Conservation (phyloP, 2,329 filamentous ascomycete species). For the Thelonectria olida region DNA sequence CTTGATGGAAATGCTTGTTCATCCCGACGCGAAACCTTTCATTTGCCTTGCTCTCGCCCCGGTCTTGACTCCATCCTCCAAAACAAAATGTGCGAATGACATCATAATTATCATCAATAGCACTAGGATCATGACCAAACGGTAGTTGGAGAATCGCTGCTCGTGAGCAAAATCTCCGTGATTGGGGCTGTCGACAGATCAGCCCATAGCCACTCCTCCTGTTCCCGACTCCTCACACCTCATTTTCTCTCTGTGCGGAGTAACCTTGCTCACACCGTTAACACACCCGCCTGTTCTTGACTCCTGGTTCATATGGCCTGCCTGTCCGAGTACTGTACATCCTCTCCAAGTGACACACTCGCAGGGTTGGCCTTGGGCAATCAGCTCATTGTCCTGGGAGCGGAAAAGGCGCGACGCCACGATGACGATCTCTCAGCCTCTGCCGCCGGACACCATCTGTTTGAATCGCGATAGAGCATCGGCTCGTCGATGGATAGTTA, state of each 20-base stretch:
- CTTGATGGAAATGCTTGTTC: no score
- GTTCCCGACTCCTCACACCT: not conserved
- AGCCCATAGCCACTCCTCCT: not conserved
- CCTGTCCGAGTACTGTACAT: not conserved
- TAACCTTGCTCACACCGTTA: not conserved
- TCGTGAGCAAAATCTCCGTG: not conserved
- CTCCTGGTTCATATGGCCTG: not conserved
- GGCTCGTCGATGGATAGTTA: slow-evolving; percentile 9
- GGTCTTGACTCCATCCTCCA: not conserved
- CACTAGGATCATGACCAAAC: not conserved
- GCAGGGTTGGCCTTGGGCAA: slow-evolving; percentile 6
- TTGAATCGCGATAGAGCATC: slow-evolving; percentile 7
- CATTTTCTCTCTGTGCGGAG: not conserved
- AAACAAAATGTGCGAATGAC: not conserved
- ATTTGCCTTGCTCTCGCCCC: not conserved
- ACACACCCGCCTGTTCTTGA: no score
- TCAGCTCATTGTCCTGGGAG: not conserved
- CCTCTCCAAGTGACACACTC: not conserved
- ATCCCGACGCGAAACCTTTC: not conserved
- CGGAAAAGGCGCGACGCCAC: not conserved
- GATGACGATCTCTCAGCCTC: slow-evolving; percentile 10
- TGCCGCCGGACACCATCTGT: not conserved
- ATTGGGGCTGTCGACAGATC: not conserved
- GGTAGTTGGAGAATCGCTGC: slow-evolving; percentile 3
- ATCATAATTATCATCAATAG: not conserved